Evolutionary conservation across 345 rosid species (phyloP).

Genomic region (Punica granatum): DNA sequence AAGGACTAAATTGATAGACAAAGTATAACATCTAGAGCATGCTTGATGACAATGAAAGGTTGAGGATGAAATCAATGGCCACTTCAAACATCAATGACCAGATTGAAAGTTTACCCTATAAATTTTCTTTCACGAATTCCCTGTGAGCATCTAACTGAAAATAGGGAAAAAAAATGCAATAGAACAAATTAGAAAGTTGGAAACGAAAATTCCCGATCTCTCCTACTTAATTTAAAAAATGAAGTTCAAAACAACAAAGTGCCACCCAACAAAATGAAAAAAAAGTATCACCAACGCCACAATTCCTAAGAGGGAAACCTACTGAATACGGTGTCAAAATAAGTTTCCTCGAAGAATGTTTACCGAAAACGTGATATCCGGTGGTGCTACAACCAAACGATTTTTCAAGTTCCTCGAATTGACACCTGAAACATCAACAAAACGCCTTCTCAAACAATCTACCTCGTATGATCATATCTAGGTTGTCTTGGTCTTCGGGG

Average conservation of each 20-base stretch:
- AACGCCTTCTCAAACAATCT: conserved; percentile 5
- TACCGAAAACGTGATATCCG: neutral
- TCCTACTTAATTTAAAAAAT: neutral
- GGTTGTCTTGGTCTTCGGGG: conserved; percentile 41
- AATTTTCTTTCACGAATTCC: neutral
- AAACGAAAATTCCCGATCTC: neutral
- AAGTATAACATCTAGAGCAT: too few species aligned
- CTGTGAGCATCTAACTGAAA: neutral
- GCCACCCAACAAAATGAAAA: neutral
- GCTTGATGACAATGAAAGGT: too few species aligned
- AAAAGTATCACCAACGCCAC: neutral
- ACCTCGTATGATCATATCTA: conserved; percentile 15
- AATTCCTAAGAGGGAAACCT: neutral
- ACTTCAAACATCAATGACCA: too few species aligned
- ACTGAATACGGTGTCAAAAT: neutral
- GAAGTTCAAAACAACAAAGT: neutral
- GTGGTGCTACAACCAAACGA: neutral
- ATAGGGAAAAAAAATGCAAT: neutral
- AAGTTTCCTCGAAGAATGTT: neutral
- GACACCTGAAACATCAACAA: conserved; percentile 7
- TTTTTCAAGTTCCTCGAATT: neutral
- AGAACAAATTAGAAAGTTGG: neutral
- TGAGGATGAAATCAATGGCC: too few species aligned
- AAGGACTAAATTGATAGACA: too few species aligned
- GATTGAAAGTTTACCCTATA: too few species aligned